Base-by-base conservation (phyloP, 2,329 filamentous ascomycete genomes). In the Nannizziopsis barbatae region DNA sequence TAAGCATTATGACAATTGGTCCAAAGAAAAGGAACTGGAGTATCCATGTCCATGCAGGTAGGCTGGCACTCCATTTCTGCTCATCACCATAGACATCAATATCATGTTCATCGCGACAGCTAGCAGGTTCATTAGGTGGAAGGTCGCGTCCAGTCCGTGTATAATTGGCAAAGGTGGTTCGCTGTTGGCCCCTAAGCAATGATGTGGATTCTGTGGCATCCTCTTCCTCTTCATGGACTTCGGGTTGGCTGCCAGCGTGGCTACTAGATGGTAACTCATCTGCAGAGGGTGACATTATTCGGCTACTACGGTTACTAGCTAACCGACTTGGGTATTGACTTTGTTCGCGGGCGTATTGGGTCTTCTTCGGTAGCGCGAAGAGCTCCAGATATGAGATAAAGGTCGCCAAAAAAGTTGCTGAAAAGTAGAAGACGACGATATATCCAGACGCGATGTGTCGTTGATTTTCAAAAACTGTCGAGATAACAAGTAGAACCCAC, bases 31-130 rank as follows among this genome's bases (percentile, higher is more conserved):
- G 70, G 55, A 95, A 83, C 59, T 98, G 89, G 14, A 94, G 57
- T 37, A 92, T 65, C 92, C 92, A 98, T 14, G 84, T 81, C 84
- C 84, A 95, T 39, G 75, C 78, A 1, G 87, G 86, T 47, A 96
- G 69, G 33, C 75, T 75, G 3, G 76, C 76, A 45, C 87, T 94
- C 92, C 92, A 98, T 11, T 75, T 70, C 64, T 96, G 92, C 62
- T 96, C 92, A 46, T 78, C 70, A 10, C 77, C 76, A 60, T 82
- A 88, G 5, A 74, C 67, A 50, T 66, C 58, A 60, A 58, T 53
- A 45, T 63, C 58, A 33, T 62, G 50, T 12, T 17, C 15, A 47
- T 56, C 51, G 46, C 60, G 53, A 53, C 60, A 50, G 52, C 61
- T 48, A 41, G 63, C 55, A 30, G 59, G 44, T 40, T 60, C 58